Evolutionary conservation across 306 rosid genomes (phyloP), one percentile per base, ranked within the genome.

Genomic region (Erythrophleum fordii): DNA sequence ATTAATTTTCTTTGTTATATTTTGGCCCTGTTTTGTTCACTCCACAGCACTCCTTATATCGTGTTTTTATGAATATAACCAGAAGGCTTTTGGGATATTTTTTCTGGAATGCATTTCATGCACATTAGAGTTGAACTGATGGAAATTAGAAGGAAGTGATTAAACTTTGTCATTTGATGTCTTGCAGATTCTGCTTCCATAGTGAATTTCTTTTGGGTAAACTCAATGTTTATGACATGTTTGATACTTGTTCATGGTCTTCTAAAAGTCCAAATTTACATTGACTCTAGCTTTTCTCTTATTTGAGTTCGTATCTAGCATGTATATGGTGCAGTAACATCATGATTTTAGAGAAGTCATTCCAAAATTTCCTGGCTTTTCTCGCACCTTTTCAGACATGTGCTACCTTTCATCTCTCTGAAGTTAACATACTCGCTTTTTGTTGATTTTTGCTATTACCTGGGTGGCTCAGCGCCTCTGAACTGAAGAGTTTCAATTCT

Each of bases 141-240:
- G 13, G 59, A 52, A 45, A 61, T 60, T 44, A 16, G 22, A 31
- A 39, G 14, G 71, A 81, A 53, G 51, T 22, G 72, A 69, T 18
- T 49, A 20, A 77, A 14, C 52, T 46, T 20, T 26, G 37, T 61
- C 20, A 64, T 22, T 17, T 13, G 22, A 52, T 26, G 64, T 58
- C 61, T 41, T 60, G 29, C 56, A 25, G 49, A 73, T 45, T 25
- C 31, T 55, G 53, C 65, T 53, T 78, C 44, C 51, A 10, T n/a
- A 4, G 5, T 41, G 46, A 68, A 9, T 78, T 73, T 52, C 49
- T 17, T 6, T 23, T 74, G 74, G 73, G 45, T 73, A 48, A 78
- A 34, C 69, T 59, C 74, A 66, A 56, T 78, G 84, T 84, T 86
- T 67, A 18, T 81, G 49, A 78, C 85, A 68, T 84, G 83, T 86